phyloP scores from a whole-genome alignment of 2,329 filamentous ascomycete species.

The Pseudomassariella vexata region DNA sequence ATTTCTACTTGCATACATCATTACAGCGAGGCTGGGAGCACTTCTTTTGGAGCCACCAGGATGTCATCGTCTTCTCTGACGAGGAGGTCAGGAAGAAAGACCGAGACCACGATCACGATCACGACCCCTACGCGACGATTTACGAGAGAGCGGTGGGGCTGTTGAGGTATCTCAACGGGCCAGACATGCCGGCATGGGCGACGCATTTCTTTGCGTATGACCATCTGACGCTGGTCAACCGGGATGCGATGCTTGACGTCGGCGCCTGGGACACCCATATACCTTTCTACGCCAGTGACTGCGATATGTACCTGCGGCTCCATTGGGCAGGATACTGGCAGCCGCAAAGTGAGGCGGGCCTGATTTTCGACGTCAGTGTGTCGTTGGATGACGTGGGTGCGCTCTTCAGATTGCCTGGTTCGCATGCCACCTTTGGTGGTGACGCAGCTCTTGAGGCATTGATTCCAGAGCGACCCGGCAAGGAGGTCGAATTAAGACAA shows the following conservation, averaged over 20 bases:
- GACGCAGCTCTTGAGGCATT: slow-evolving; percentile 24
- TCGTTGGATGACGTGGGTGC: slow-evolving; percentile 36
- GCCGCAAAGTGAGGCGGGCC: slow-evolving; percentile 29
- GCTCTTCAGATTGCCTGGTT: slow-evolving; percentile 32
- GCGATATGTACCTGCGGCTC: slow-evolving; percentile 37
- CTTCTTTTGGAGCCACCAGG: slow-evolving; percentile 47
- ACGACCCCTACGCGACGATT: slow-evolving; percentile 26
- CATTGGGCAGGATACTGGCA: slow-evolving; percentile 35
- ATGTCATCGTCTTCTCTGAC: slow-evolving; percentile 36
- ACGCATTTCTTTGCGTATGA: slow-evolving; percentile 45
- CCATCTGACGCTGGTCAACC: slow-evolving; percentile 42
- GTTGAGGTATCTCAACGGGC: slow-evolving; percentile 24
- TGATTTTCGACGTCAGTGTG: slow-evolving; percentile 35
- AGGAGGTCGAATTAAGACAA: slow-evolving; percentile 21
- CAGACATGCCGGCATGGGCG: slow-evolving; percentile 34
- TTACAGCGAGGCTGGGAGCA: slow-evolving; percentile 33
- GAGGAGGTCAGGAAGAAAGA: slow-evolving; percentile 31
- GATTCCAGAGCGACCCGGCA: slow-evolving; percentile 12
- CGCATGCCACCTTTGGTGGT: slow-evolving; percentile 24
- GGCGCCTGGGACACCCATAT: slow-evolving; percentile 45
- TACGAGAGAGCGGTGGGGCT: slow-evolving; percentile 26
- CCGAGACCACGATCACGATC: slow-evolving; percentile 27
- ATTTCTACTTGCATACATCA: slow-evolving; percentile 37
- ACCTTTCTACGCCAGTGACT: slow-evolving; percentile 40
- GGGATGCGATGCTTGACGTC: slow-evolving; percentile 33